Evolutionary conservation across 2,329 filamentous ascomycete species (phyloP).

Genomic region (Amylocarpus encephaloides): DNA sequence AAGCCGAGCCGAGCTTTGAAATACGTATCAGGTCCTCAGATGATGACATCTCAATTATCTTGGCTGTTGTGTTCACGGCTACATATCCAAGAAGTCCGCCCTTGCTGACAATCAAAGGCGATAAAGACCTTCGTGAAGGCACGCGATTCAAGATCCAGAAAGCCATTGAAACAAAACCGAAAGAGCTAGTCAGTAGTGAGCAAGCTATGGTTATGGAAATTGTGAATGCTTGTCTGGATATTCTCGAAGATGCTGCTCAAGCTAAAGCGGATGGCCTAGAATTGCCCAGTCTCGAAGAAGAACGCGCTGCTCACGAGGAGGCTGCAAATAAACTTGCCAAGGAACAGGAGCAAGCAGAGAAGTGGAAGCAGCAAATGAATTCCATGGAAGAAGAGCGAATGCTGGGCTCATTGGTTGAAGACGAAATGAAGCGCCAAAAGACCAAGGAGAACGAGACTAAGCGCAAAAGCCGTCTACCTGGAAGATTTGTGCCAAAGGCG

Average conservation of each 20-base stretch:
- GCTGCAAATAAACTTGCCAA: slow-evolving; percentile 54
- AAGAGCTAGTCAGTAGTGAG: slow-evolving; percentile 43
- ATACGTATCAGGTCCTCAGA: slow-evolving; percentile 71
- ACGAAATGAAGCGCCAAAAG: slow-evolving; percentile 63
- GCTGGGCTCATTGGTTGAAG: slow-evolving; percentile 64
- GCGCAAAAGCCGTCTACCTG: slow-evolving; percentile 46
- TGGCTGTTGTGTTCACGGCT: slow-evolving; percentile 78
- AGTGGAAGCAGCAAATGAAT: slow-evolving; percentile 46
- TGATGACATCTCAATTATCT: slow-evolving; percentile 60
- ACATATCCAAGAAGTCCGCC: slow-evolving; percentile 86
- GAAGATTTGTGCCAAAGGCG: slow-evolving; percentile 20
- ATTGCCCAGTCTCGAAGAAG: slow-evolving; percentile 81
- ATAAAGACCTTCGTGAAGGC: slow-evolving; percentile 59
- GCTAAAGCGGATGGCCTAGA: slow-evolving; percentile 68
- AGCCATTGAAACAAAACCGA: slow-evolving; percentile 53
- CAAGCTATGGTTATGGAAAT: slow-evolving; percentile 48
- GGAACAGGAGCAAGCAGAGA: slow-evolving; percentile 41
- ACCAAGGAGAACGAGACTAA: slow-evolving; percentile 59
- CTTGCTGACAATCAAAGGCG: slow-evolving; percentile 60
- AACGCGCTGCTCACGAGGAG: slow-evolving; percentile 77
- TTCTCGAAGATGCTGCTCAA: slow-evolving; percentile 80
- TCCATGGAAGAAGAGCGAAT: slow-evolving; percentile 62
- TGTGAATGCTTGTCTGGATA: slow-evolving; percentile 48
- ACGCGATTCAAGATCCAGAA: slow-evolving; percentile 65
- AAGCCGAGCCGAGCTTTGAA: slow-evolving; percentile 77